Base-by-base conservation (phyloP, 2,329 filamentous ascomycete species). In the Clonostachys rosea region DNA sequence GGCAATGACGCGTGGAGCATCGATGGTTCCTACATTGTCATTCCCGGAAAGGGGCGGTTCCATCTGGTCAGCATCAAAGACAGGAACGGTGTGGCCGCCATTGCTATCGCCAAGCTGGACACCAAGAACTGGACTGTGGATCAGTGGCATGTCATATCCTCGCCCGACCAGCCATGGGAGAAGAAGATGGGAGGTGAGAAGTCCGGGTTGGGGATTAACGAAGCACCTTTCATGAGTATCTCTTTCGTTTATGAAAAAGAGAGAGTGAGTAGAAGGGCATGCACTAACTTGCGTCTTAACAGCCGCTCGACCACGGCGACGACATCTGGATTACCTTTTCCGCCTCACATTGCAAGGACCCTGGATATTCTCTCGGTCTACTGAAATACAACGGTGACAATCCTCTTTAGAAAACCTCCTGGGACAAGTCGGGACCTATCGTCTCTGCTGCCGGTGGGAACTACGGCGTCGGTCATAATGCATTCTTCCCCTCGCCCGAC, bases 401-500 rank as follows among this genome's bases (percentile, higher is more conserved):
- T 50, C 79, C 78, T 0, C 59, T 67, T 12, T 54, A 59, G 14
- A 52, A 61, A 0, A 56, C 56, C 0, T 73, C 69, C 12, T 83
- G 78, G 79, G 67, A 59, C 4, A 82, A 81, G 66, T 69, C 63
- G 4, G 75, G 75, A 0, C 76, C 74, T 9, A 64, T 76, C 3
- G 70, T 82, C 35, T 70, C 66, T 17, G 73, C 67, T 40, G 76
- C 71, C 2, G 80, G 81, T 49, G 76, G 76, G 4, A 78, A 79
- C 56, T 81, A 75, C 44, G 77, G 78, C 14, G 74, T 77, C 0
- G 78, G 76, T 1, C 76, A 81, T 50, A 81, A 81, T 53, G 75
- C 74, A 4, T 82, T 83, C 67, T 81, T 83, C 16, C 63, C 64
- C 59, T 79, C 74, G 50, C 77, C 78, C 0, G 76, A 81, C 50